Evolutionary conservation across 1,139 yeast genomes (phyloP).

Genomic region (Hyphopichia pseudoburtonii): DNA sequence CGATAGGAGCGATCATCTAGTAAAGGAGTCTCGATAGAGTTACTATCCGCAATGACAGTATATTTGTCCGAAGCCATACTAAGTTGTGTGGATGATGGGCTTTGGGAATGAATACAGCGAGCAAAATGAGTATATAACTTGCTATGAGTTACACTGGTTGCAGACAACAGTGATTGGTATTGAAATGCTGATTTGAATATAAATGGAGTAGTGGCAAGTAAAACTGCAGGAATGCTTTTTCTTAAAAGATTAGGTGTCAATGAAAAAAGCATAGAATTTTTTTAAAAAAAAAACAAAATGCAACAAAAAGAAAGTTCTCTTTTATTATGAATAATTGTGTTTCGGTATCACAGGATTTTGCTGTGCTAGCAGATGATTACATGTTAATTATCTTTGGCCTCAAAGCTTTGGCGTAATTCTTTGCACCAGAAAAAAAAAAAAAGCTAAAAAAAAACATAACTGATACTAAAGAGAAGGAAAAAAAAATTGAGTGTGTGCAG

Average conservation of each 20-base stretch:
- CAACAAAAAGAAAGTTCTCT: too few relatives aligned
- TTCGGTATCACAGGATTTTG: too few relatives aligned
- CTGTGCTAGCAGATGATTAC: too few relatives aligned
- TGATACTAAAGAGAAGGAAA: too few relatives aligned
- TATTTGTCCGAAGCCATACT: slow-evolving; percentile 7
- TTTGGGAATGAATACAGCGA: neutral
- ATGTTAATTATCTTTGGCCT: too few relatives aligned
- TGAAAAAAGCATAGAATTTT: neutral
- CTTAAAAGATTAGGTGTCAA: neutral
- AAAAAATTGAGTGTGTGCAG: too few relatives aligned
- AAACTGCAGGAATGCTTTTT: neutral
- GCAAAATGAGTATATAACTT: neutral
- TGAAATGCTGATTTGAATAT: neutral
- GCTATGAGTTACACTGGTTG: neutral
- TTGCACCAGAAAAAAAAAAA: neutral
- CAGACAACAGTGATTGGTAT: neutral
- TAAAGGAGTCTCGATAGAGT: slow-evolving; percentile 53
- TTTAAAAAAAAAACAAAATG: neutral
- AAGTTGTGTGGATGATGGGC: neutral
- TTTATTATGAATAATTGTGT: too few relatives aligned
- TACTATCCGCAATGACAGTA: slow-evolving; percentile 19
- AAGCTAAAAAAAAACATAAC: neutral
- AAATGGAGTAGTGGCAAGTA: neutral
- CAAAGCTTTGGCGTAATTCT: too few relatives aligned
- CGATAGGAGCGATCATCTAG: slow-evolving; percentile 78